Percentiles rank a stretch among this genome's conserved stretches.
Evolutionary conservation across 768 basidiomycete genomes (phyloP).

Genomic region (Sutorius australiensis): DNA sequence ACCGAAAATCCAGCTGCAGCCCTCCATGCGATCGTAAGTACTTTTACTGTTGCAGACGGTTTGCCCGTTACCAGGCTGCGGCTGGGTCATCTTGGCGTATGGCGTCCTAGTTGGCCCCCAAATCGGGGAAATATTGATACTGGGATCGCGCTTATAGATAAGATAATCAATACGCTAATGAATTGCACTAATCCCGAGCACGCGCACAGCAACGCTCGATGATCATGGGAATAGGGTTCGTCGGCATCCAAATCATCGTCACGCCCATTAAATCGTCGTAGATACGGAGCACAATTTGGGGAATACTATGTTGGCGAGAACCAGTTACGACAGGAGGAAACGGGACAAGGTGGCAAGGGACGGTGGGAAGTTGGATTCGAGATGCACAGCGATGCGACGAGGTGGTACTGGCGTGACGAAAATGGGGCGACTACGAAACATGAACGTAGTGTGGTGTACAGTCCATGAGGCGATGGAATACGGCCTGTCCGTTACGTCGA

Average conservation of each 20-base stretch:
- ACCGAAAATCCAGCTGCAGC: too few species aligned
- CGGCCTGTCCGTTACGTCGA: not conserved
- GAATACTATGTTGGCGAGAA: conserved; percentile 36
- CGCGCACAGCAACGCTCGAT: too few species aligned
- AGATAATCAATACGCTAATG: too few species aligned
- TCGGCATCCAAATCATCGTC: conserved; percentile 19
- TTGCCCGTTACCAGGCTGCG: too few species aligned
- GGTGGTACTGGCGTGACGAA: conserved; percentile 6
- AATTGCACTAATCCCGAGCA: too few species aligned
- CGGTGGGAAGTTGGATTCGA: conserved; percentile 17
- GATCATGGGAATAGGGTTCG: conserved; percentile 18
- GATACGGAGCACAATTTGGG: conserved; percentile 21
- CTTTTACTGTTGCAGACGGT: too few species aligned
- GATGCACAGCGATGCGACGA: conserved; percentile 15
- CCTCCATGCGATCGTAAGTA: too few species aligned
- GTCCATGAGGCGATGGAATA: conserved; percentile 57
- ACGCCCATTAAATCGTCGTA: conserved; percentile 23
- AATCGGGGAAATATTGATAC: too few species aligned
- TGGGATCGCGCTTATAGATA: too few species aligned
- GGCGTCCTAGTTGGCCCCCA: too few species aligned
- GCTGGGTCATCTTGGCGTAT: too few species aligned
- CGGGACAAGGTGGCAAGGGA: conserved; percentile 53
- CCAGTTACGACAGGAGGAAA: conserved; percentile 64
- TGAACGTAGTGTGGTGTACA: conserved; percentile 53
- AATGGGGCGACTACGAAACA: conserved; percentile 42